These are phyloP conservation scores for Millerago galiae DNA, from an alignment of 805 yeast species.

Conservation along the genomic window DNA sequence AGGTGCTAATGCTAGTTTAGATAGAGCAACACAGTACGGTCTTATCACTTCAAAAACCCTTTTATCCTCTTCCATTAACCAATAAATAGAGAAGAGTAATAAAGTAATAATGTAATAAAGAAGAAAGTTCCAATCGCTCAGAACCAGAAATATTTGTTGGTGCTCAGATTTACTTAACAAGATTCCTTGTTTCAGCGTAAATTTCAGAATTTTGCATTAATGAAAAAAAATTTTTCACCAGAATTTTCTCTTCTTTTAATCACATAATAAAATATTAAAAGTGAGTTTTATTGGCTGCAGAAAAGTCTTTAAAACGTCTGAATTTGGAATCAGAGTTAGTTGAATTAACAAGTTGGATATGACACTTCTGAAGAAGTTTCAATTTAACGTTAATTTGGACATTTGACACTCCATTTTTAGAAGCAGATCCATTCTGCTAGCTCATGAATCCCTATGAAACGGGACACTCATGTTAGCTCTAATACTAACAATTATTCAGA, in stretches of 20 bases:
- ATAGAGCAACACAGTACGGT: slow-evolving; percentile 38
- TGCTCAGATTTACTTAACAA: neutral
- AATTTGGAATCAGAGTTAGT: slow-evolving; percentile 27
- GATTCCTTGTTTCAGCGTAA: neutral
- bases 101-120: too few relatives aligned
- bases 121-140: too few relatives aligned
- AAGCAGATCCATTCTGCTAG: slow-evolving; percentile 18
- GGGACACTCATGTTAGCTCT: slow-evolving; percentile 42
- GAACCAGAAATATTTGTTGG: too few relatives aligned
- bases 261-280: too few relatives aligned
- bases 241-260: too few relatives aligned
- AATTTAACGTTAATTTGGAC: slow-evolving; percentile 14
- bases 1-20: slow-evolving; percentile 38
- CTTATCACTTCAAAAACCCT: slow-evolving; percentile 22
- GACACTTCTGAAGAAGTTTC: slow-evolving; percentile 17
- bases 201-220: neutral
- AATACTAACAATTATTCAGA: slow-evolving; percentile 20
- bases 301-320: slow-evolving; percentile 22
- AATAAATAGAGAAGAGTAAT: neutral
- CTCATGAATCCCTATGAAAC: slow-evolving; percentile 40
- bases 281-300: neutral
- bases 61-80: slow-evolving; percentile 4
- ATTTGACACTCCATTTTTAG: slow-evolving; percentile 26
- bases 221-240: neutral
- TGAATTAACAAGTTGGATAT: slow-evolving; percentile 9